Evolutionary conservation across 495 filamentous ascomycete species (phyloP), one percentile per base, ranked within the genome.

Genomic region (Rostrohypoxylon terebratum): DNA sequence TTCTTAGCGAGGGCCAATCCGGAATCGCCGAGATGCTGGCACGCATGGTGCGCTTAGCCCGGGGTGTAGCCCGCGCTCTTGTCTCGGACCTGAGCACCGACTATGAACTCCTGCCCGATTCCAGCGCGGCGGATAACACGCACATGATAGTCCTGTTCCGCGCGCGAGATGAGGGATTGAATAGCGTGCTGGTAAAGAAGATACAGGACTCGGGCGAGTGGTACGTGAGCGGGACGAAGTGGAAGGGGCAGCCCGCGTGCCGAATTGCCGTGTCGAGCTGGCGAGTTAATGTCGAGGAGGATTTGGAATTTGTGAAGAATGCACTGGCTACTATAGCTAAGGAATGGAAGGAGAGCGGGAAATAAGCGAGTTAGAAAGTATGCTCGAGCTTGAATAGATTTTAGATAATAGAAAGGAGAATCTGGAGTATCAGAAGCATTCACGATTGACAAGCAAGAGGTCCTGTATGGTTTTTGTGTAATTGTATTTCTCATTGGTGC

Each of bases 211-310:
- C 87, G 5, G 84, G 89, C 33, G 88, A 87, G 72, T 91, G 97
- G 75, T 97, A 93, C 78, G 92, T 97, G 3, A 93, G 91, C 44
- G 92, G 93, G 9, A 97, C 92, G 2, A 83, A 81, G 55, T 98
- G 93, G 93, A 80, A 89, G 40, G 90, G 90, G 0, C 73, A 81
- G 59, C 87, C 90, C 53, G 94, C 94, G 16, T 90, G 87, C 71
- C 84, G 95, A 21, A 87, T 97, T 71, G 95, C 95, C 0, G 90
- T 97, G 36, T 89, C 90, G 10, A 97, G 91, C 72, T 98, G 95
- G 94, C 85, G 87, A 69, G 86, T 90, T 11, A 83, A 90, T 61
- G 81, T 83, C 1, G 83, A 87, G 40, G 79, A 81, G 62, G 90
- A 92, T 74, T 61, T 87, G n/a, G 77, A 70, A 33, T 65, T 88